phyloP scores from a whole-genome alignment of 2,329 filamentous ascomycete genomes.

The Simplicillium sp. region DNA sequence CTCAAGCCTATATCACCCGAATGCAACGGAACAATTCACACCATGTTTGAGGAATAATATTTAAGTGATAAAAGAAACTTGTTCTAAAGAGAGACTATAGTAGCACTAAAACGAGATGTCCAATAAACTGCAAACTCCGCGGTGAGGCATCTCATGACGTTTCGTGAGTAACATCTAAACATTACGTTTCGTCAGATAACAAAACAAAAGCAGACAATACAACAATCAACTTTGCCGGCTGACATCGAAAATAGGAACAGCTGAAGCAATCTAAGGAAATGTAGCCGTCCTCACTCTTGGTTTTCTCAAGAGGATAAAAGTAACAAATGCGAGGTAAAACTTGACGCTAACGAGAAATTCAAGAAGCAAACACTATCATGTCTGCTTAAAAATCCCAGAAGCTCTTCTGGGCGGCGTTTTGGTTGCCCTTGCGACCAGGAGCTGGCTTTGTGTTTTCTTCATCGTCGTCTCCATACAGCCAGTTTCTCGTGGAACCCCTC shows the following conservation, averaged over 20 bases:
- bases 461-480: slow-evolving; percentile 36
- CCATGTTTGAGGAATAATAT: no score
- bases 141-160: background rate
- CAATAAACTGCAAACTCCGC: background rate
- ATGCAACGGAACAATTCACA: no score
- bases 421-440: slow-evolving; percentile 25
- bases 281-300: no score
- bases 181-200: slow-evolving; percentile 4
- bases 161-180: background rate
- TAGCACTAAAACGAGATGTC: background rate
- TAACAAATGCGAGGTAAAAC: slow-evolving; percentile 1
- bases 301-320: background rate
- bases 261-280: no score
- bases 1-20: no score
- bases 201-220: background rate
- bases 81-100: background rate
- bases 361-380: no score
- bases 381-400: slow-evolving; percentile 38
- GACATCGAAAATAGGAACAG: no score
- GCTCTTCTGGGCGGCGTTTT: slow-evolving; percentile 23
- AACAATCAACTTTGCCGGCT: background rate
- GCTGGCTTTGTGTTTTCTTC: slow-evolving; percentile 12
- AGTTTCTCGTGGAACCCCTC: slow-evolving; percentile 43
- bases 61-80: no score
- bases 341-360: no score